These are phyloP conservation scores for Candida neerlandica DNA, from an alignment of 1,139 yeast genomes.

Conservation along the genomic window DNA sequence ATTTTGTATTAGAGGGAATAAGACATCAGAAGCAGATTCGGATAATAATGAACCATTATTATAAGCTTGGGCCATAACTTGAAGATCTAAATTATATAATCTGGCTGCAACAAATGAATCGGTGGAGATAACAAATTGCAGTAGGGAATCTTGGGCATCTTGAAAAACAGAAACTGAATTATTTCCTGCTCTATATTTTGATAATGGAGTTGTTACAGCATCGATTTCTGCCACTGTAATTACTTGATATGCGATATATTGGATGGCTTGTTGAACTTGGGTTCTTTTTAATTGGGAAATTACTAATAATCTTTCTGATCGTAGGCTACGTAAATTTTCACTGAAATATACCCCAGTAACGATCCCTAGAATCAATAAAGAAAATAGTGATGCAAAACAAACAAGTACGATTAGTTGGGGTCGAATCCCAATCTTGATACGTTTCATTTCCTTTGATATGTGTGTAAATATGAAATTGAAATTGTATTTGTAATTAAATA, in stretches of 20 bases:
- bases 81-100: constrained; percentile 59
- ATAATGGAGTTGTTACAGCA: constrained; percentile 59
- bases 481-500: neutral
- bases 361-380: constrained; percentile 73
- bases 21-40: constrained; percentile 31
- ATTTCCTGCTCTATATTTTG: constrained; percentile 73
- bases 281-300: constrained; percentile 81
- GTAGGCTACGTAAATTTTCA: constrained; percentile 56
- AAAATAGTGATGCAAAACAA: constrained; percentile 71
- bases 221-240: constrained; percentile 69
- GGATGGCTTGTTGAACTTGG: constrained; percentile 71
- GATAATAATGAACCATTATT: constrained; percentile 36
- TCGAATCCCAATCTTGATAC: constrained; percentile 55
- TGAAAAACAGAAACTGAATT: constrained; percentile 42
- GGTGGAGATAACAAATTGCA: constrained; percentile 64
- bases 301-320: constrained; percentile 73
- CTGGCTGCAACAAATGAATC: constrained; percentile 67
- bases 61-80: constrained; percentile 36
- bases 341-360: constrained; percentile 83
- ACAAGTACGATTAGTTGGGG: constrained; percentile 83
- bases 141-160: constrained; percentile 48
- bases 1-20: constrained; percentile 56
- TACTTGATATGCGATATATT: constrained; percentile 67
- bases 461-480: neutral
- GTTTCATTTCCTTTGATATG: constrained; percentile 30